phyloP scores from a whole-genome alignment of 1,139 yeast genomes.

The Yamadazyma sp. region DNA sequence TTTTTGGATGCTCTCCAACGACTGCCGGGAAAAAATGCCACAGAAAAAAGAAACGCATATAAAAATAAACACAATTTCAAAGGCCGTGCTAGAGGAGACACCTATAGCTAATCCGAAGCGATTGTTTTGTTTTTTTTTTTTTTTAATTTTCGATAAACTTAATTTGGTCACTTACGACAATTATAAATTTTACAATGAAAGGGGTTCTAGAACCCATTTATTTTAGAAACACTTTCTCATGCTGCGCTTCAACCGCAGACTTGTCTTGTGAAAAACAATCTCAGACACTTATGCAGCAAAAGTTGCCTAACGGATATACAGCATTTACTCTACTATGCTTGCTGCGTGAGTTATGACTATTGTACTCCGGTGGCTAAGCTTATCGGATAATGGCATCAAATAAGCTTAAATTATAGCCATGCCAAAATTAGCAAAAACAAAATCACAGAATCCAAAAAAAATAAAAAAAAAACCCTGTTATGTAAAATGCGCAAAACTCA shows the following conservation, averaged over 20 bases:
- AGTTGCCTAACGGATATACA: too few relatives aligned
- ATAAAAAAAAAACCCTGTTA: conserved; percentile 3
- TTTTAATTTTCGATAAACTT: neutral
- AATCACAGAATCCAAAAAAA: neutral
- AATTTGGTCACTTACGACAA: conserved; percentile 1
- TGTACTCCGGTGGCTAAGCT: neutral
- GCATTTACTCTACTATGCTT: neutral
- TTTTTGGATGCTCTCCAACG: neutral
- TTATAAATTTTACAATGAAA: neutral
- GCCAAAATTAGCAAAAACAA: neutral
- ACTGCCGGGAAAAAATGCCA: neutral
- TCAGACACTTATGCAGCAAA: too few relatives aligned
- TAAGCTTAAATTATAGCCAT: neutral
- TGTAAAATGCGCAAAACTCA: conserved; percentile 6
- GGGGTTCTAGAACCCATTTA: conserved; percentile 1
- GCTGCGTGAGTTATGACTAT: neutral
- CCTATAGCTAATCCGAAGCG: neutral
- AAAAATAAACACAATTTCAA: neutral
- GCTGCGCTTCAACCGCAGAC: neutral
- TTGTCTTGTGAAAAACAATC: too few relatives aligned
- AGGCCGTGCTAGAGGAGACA: neutral
- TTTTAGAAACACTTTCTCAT: neutral
- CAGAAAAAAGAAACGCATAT: neutral
- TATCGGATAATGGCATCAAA: neutral
- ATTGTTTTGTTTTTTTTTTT: neutral